Evolutionary conservation across 352 stramenopile species (phyloP), one percentile per base, ranked within the genome.

Genomic region (Albugo laibachii): DNA sequence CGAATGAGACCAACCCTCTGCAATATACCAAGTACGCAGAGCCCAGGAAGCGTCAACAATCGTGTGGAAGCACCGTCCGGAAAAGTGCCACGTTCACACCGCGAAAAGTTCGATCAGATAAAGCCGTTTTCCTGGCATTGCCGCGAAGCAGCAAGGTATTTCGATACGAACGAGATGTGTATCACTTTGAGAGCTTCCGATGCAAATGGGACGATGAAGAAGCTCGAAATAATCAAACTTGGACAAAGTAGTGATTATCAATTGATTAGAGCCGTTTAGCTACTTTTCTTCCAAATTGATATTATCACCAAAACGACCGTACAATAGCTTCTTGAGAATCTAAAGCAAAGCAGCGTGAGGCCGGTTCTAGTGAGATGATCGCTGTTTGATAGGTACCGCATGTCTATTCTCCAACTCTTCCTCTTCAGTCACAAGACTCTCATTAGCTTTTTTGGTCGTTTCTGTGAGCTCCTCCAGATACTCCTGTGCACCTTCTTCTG

Each of bases 221-320:
- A 37, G 74, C 74, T 38, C 62, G 70, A 10, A 59, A 75, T 38
- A 54, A 63, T 42, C 66, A 56, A 38, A 77, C 66, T 11, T 86
- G 70, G 63, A 31, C 24, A 31, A 31, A 31, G 24, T 31, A 31
- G 24, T 31, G 3, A 8, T n/a, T 31, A 31, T 31, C 3, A 8
- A 31, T 31, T 31, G 3, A 31, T 31, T 10, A 31, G 8, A 19
- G 19, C 10, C n/a, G n/a, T n/a, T 1, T 11, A 21, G 52, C 49
- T 80, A 92, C 59, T 79, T 92, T 55, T 89, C 91, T 71, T 97
- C 93, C 34, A 98, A 64, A 65, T 98, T 96, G 52, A 98, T 98
- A 52, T 74, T 95, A 50, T 92, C 83, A 38, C 93, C 93, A 61
- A 98, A 98, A 56, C 93, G 73, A 35, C 69, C 71, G 71, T 98